Conservation (phyloP, 2,329 filamentous ascomycete genomes). For the Ceratocystis ficicola region DNA sequence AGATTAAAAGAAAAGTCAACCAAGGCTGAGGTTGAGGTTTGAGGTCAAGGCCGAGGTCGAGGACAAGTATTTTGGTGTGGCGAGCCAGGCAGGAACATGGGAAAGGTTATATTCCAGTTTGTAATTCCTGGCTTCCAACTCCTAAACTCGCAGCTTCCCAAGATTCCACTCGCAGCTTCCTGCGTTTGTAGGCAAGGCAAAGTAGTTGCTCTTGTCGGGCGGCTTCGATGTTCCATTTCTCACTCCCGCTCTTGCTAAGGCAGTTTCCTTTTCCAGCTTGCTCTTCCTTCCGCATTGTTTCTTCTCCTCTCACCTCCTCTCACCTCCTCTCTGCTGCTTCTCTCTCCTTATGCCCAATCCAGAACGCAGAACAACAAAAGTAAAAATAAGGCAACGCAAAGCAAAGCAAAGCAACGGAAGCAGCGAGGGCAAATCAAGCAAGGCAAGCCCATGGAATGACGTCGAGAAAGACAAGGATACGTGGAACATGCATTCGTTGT, state of each 20-base stretch:
- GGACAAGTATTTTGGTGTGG: background rate
- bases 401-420: too few relatives aligned
- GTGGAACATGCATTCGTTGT: constrained; percentile 3
- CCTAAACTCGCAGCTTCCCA: background rate
- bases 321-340: background rate
- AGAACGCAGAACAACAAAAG: background rate
- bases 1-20: background rate
- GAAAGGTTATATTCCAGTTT: background rate
- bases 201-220: background rate
- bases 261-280: background rate
- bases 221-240: background rate
- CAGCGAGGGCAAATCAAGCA: too few relatives aligned
- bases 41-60: too few relatives aligned
- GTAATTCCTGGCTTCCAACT: too few relatives aligned
- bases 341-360: background rate
- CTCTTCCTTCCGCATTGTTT: background rate
- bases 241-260: background rate
- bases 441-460: background rate
- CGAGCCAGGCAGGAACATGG: background rate
- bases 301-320: background rate
- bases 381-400: too few relatives aligned
- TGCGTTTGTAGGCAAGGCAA: background rate
- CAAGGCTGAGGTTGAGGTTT: too few relatives aligned
- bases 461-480: background rate
- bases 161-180: background rate